phyloP scores from a whole-genome alignment of 306 rosid genomes.

The Psophocarpus tetragonolobus region DNA sequence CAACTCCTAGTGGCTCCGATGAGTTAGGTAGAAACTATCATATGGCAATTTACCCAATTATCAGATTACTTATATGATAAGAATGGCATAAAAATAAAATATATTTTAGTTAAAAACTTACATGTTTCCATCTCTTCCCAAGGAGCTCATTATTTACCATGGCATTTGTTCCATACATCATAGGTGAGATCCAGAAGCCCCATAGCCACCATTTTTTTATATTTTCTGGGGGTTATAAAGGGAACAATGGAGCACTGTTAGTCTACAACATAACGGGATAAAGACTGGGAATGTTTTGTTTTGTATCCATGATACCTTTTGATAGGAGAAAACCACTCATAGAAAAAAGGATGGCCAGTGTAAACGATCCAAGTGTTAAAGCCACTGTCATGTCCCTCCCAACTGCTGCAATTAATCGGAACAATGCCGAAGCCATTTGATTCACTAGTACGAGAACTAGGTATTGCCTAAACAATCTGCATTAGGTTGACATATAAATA shows the following conservation, averaged over 20 bases:
- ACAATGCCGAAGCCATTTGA: slow-evolving; percentile 63
- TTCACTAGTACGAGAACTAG: slow-evolving; percentile 50
- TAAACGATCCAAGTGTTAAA: slow-evolving; percentile 49
- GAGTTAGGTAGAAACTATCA: slow-evolving; percentile 51
- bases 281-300: neutral
- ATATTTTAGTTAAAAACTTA: slow-evolving; percentile 19
- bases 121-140: slow-evolving; percentile 47
- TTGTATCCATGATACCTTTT: slow-evolving; percentile 50
- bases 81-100: neutral
- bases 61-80: slow-evolving; percentile 15
- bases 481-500: neutral
- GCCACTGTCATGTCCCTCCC: slow-evolving; percentile 59
- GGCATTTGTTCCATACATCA: slow-evolving; percentile 53
- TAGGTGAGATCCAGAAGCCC: slow-evolving; percentile 58
- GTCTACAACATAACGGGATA: neutral
- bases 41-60: neutral
- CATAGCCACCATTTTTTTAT: slow-evolving; percentile 55
- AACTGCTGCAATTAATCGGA: slow-evolving; percentile 55
- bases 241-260: slow-evolving; percentile 10
- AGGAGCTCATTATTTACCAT: slow-evolving; percentile 48
- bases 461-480: slow-evolving; percentile 61
- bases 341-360: slow-evolving; percentile 46
- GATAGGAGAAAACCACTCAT: slow-evolving; percentile 62
- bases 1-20: slow-evolving; percentile 47
- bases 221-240: slow-evolving; percentile 34